Evolutionary conservation across 2,329 filamentous ascomycete species (phyloP), one percentile per base, ranked within the genome.

Genomic region (Macroventuria anomochaeta): DNA sequence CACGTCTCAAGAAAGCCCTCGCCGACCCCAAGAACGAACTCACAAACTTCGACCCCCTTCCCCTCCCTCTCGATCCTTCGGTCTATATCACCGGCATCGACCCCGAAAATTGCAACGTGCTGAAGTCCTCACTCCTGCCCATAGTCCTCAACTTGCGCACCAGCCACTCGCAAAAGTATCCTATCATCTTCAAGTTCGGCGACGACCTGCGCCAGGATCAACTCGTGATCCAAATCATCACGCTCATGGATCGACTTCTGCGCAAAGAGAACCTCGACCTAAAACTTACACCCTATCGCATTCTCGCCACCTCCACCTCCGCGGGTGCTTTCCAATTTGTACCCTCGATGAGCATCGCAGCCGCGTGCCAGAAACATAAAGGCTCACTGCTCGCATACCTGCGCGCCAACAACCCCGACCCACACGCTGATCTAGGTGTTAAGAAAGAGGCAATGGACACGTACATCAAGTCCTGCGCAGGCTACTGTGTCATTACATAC

Each of bases 401-500:
- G 6, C 88, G 88, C 62, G 87, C 88, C 54, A 91, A 97, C 75
- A 97, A 97, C 67, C 93, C 93, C 0, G 93, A 97, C 69, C 85
- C 90, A 17, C 81, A 81, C 11, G 90, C 90, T 4, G 89, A 92
- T 0, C 82, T 96, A 0, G 92, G 93, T 0, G 88, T 99, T 23
- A 89, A 93, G 23, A 93, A 93, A 71, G 93, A 97, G 70, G 88
- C 91, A 0, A 88, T 99, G 77, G 95, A 99, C 64, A 97, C 89
- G 0, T 99, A 96, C 71, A 87, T 97, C 70, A 93, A 93, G 71
- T 96, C 92, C 0, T 97, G 95, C 70, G 95, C 95, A 0, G 95
- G 95, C 28, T 99, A 99, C 77, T 97, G 95, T 74, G 95, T 99
- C 12, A 97, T 99, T 63, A 99, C 96, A 0, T 99, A 99, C 74